A percentile compares a stretch with the other conserved stretches of the same genome.
Conservation (phyloP, 768 basidiomycete genomes). For the Cystofilobasidium macerans region DNA sequence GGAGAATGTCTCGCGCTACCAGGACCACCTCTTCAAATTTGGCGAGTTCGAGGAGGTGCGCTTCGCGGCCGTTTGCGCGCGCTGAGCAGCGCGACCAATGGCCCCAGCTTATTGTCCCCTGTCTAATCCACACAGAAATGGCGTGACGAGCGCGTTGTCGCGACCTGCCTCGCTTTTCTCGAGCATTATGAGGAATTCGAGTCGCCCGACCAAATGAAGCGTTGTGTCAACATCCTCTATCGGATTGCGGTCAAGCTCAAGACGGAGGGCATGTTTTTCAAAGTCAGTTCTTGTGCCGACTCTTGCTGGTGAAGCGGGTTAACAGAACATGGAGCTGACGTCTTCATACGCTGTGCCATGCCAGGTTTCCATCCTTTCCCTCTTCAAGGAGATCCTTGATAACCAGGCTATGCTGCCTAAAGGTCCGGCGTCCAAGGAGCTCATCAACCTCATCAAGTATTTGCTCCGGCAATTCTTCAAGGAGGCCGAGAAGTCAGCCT, state of each 20-base stretch:
- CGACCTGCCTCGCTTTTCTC: slow-evolving; percentile 72
- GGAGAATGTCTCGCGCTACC: slow-evolving; percentile 48
- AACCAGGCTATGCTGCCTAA: slow-evolving; percentile 63
- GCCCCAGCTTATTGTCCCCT: too few relatives aligned
- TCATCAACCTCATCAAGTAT: slow-evolving; percentile 70
- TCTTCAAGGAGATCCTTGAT: slow-evolving; percentile 77
- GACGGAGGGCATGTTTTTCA: slow-evolving; percentile 91
- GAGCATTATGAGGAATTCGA: slow-evolving; percentile 71
- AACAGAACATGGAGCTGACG: slow-evolving; percentile 1
- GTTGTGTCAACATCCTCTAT: slow-evolving; percentile 78
- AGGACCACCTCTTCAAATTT: slow-evolving; percentile 84
- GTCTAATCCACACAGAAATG: slow-evolving; percentile 56
- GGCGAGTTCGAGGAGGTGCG: slow-evolving; percentile 77
- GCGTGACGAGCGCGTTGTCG: slow-evolving; percentile 70
- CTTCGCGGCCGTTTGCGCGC: too few relatives aligned
- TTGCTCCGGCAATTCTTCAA: slow-evolving; percentile 92
- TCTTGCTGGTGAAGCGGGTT: too few relatives aligned
- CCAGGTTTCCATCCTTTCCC: slow-evolving; percentile 75
- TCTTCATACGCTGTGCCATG: neutral
- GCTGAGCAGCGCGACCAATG: too few relatives aligned
- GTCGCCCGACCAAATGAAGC: slow-evolving; percentile 70
- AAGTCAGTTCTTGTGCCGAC: slow-evolving; percentile 45
- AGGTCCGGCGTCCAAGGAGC: slow-evolving; percentile 68
- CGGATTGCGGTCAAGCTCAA: slow-evolving; percentile 82
- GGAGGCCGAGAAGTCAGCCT: slow-evolving; percentile 65